phyloP scores from a whole-genome alignment of 179 eudicot genomes.

The Beta corolliflora region DNA sequence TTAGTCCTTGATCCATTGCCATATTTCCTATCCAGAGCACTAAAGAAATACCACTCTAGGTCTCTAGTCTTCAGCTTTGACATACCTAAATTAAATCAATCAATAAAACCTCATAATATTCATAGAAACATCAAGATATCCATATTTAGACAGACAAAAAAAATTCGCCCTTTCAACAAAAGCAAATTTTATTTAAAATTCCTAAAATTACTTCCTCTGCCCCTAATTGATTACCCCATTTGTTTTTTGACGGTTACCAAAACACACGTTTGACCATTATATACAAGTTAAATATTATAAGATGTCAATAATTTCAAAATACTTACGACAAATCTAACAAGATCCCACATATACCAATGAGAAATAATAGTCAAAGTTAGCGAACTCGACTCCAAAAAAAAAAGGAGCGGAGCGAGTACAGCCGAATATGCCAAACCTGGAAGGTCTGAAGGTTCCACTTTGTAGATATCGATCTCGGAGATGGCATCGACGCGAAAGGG shows the following conservation, averaged over 20 bases:
- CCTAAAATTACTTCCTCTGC: no score
- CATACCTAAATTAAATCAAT: constrained; percentile 36
- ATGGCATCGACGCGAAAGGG: constrained; percentile 70
- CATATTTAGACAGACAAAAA: background rate
- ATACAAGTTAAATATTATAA: no score
- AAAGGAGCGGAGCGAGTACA: background rate
- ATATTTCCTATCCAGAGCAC: constrained; percentile 70
- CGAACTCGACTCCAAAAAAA: background rate
- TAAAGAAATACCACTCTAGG: constrained; percentile 85
- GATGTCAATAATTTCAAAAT: no score
- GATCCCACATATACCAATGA: background rate
- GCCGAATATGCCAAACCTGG: constrained; percentile 40
- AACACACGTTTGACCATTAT: no score
- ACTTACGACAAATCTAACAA: background rate
- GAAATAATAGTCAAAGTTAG: background rate
- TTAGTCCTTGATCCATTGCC: constrained; percentile 76
- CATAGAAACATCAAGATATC: no score
- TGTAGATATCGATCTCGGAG: constrained; percentile 72
- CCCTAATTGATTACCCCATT: no score
- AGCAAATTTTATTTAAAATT: no score
- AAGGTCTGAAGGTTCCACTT: constrained; percentile 84
- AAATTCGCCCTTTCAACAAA: no score
- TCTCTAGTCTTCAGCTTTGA: constrained; percentile 77
- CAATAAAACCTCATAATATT: background rate
- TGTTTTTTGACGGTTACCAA: no score